A percentile compares a stretch with the other conserved stretches of the same genome.
Conservation (phyloP, 139 green algal genomes). For the Micractinium sp. region DNA sequence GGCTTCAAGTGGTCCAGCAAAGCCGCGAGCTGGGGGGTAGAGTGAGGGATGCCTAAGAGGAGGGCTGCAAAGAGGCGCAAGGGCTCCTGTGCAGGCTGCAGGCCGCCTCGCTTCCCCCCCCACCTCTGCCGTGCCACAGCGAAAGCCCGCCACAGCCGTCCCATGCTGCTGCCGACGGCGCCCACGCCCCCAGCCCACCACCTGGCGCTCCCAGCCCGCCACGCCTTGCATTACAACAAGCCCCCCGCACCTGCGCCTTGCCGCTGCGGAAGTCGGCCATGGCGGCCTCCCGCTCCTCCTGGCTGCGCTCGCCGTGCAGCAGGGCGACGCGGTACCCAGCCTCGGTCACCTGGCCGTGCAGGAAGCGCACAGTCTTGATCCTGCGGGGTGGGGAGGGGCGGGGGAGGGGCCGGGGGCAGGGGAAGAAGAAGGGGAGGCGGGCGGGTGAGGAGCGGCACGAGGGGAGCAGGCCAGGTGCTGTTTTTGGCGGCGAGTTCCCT, state of each 20-base stretch:
- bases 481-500: no score
- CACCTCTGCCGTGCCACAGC: neutral
- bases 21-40: neutral
- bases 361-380: conserved; percentile 78
- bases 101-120: no score
- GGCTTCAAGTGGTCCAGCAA: neutral
- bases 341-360: conserved; percentile 45
- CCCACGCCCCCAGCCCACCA: no score
- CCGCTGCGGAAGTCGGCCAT: conserved; percentile 74
- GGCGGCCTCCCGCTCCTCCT: conserved; percentile 76
- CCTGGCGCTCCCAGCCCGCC: neutral
- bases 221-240: neutral
- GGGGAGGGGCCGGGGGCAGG: neutral
- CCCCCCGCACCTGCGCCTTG: conserved; percentile 64
- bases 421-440: neutral
- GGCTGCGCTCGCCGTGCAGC: conserved; percentile 84
- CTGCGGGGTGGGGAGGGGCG: neutral
- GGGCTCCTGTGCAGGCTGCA: no score
- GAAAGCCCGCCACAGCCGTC: neutral
- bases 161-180: no score
- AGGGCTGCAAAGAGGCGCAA: neutral
- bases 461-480: no score
- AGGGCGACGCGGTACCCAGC: conserved; percentile 50
- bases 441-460: neutral
- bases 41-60: neutral